Conservation (phyloP, 2,329 filamentous ascomycete genomes). For the Alternaria metachromatica region DNA sequence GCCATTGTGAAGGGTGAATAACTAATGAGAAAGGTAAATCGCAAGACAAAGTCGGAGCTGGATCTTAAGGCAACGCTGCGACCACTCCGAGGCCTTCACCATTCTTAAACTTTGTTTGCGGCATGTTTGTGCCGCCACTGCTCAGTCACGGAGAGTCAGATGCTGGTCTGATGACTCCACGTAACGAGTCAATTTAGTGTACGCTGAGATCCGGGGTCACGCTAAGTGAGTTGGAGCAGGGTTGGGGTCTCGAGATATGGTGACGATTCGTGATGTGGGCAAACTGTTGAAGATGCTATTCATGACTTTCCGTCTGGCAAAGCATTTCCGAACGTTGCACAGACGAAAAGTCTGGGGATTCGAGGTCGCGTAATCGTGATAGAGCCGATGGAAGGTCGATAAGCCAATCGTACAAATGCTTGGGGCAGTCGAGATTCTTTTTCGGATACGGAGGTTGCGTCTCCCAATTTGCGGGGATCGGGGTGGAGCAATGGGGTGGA, state of each 20-base stretch:
- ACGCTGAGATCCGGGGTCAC: neutral
- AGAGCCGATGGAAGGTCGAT: neutral
- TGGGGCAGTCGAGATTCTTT: neutral
- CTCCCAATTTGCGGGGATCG: neutral
- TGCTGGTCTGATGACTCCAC: neutral
- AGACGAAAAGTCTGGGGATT: neutral
- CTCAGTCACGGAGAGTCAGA: constrained; percentile 11
- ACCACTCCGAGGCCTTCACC: neutral
- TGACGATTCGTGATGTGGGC: constrained; percentile 13
- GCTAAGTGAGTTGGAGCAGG: neutral
- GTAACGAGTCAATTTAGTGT: constrained; percentile 13
- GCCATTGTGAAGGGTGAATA: constrained; percentile 11
- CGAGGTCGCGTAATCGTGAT: neutral
- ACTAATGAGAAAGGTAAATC: neutral
- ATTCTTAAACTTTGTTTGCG: constrained; percentile 6
- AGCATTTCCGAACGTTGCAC: constrained; percentile 18
- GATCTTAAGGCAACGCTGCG: neutral
- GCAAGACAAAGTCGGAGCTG: neutral
- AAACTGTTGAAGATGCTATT: constrained; percentile 1
- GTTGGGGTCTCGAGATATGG: neutral
- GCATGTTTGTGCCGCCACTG: neutral
- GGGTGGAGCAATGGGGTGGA: neutral
- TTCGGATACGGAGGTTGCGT: neutral
- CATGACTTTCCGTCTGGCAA: constrained; percentile 15
- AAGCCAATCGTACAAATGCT: neutral